These are phyloP conservation scores for Metschnikowia lochheadii DNA, from an alignment of 805 yeast genomes.

Conservation along the genomic window DNA sequence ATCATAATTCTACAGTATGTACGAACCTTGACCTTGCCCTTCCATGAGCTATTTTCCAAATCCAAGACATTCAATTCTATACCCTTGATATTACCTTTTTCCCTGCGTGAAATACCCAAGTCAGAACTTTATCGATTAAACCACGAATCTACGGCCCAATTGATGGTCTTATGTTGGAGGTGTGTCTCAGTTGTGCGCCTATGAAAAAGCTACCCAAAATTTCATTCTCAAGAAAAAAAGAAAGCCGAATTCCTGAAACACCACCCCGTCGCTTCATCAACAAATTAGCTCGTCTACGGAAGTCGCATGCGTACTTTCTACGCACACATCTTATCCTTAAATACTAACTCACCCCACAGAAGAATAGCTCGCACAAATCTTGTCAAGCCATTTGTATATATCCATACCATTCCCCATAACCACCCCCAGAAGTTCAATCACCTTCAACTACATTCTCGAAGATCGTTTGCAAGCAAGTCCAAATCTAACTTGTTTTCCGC, in stretches of 20 bases:
- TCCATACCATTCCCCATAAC: not conserved
- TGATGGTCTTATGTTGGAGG: not conserved
- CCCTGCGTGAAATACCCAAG: not conserved
- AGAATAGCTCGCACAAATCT: constrained; percentile 4
- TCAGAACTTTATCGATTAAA: not conserved
- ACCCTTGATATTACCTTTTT: too few relatives aligned
- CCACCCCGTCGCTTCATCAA: not conserved
- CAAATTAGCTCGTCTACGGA: not conserved
- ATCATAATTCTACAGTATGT: constrained; percentile 12
- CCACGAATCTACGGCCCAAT: not conserved
- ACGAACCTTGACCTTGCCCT: not conserved
- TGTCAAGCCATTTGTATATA: constrained; percentile 5
- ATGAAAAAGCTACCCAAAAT: constrained; percentile 3
- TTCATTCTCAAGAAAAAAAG: not conserved
- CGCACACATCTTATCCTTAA: not conserved
- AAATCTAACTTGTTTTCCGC: not conserved
- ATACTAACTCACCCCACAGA: constrained; percentile 3
- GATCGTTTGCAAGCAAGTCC: not conserved
- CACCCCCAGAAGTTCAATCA: not conserved
- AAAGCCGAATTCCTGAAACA: not conserved
- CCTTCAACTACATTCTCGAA: not conserved
- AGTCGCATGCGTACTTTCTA: not conserved
- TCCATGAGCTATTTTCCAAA: not conserved
- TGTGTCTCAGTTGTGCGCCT: not conserved
- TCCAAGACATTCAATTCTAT: not conserved